phyloP scores from a whole-genome alignment of 331 rosid genomes.

The Malus hybrid region DNA sequence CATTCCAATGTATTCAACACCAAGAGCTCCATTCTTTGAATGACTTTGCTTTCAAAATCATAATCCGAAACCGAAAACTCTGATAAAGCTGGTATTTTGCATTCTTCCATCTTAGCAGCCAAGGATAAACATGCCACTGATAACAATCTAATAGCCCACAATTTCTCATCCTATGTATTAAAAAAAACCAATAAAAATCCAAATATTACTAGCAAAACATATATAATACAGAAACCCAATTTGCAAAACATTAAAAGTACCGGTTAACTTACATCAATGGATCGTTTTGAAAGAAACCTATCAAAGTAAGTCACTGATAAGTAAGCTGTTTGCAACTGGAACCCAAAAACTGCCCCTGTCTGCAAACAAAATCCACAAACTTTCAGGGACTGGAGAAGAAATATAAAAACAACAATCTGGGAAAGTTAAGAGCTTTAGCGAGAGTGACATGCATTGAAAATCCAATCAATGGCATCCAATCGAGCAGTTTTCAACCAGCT shows the following conservation, averaged over 20 bases:
- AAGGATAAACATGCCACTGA: conserved; percentile 63
- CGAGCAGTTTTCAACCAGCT: conserved; percentile 51
- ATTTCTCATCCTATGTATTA: conserved; percentile 42
- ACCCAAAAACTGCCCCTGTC: conserved; percentile 53
- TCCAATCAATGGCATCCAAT: conserved; percentile 58
- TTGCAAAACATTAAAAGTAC: background rate
- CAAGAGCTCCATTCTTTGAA: conserved; percentile 62
- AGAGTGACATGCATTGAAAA: conserved; percentile 62
- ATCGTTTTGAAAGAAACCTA: conserved; percentile 55
- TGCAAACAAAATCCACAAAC: conserved; percentile 21
- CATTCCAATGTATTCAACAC: conserved; percentile 62
- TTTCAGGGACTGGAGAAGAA: conserved; percentile 7
- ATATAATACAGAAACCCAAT: background rate
- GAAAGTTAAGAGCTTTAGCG: background rate
- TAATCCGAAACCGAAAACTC: conserved; percentile 40
- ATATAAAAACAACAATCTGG: background rate
- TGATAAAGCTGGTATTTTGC: conserved; percentile 41
- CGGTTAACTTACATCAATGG: conserved; percentile 65
- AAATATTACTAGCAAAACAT: background rate
- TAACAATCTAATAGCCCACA: conserved; percentile 64
- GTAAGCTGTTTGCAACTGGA: conserved; percentile 60
- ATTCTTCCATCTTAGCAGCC: conserved; percentile 90
- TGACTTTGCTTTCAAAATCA: conserved; percentile 40
- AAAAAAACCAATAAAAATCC: background rate
- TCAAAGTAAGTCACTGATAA: conserved; percentile 66